Conservation (phyloP, 108 stramenopile genomes). For the Fistulifera pelliculosa region DNA sequence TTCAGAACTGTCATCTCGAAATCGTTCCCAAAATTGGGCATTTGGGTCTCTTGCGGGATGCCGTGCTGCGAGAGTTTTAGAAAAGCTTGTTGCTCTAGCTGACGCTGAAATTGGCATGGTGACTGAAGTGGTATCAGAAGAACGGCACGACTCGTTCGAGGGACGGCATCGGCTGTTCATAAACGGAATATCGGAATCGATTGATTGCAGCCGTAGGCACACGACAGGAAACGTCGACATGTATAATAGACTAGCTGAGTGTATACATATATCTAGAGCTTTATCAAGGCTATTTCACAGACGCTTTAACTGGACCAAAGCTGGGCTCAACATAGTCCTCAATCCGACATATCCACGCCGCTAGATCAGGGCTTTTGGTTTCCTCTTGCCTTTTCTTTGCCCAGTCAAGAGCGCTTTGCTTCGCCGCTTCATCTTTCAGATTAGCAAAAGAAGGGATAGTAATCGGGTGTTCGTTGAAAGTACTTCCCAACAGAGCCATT, state of each 20-base stretch:
- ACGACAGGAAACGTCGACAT: too few relatives aligned
- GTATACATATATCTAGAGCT: too few relatives aligned
- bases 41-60: slow-evolving; percentile 4
- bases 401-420: not conserved
- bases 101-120: too few relatives aligned
- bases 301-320: slow-evolving; percentile 3
- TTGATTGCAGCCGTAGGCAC: too few relatives aligned
- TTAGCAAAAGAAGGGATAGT: slow-evolving; percentile 11
- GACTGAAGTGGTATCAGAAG: too few relatives aligned
- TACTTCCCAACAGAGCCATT: not conserved
- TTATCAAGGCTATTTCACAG: too few relatives aligned
- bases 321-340: slow-evolving; percentile 1
- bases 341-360: not conserved
- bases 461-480: not conserved
- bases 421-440: not conserved
- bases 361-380: too few relatives aligned
- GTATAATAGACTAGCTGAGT: too few relatives aligned
- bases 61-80: slow-evolving; percentile 6
- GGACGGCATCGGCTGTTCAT: too few relatives aligned
- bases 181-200: too few relatives aligned
- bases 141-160: too few relatives aligned
- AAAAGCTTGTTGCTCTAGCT: not conserved
- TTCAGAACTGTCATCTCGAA: slow-evolving; percentile 2
- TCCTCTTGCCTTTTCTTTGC: not conserved
- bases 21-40: slow-evolving; percentile 11